These are phyloP conservation scores for Talaromyces islandicus DNA, from an alignment of 2,329 filamentous ascomycete genomes.

Conservation along the genomic window DNA sequence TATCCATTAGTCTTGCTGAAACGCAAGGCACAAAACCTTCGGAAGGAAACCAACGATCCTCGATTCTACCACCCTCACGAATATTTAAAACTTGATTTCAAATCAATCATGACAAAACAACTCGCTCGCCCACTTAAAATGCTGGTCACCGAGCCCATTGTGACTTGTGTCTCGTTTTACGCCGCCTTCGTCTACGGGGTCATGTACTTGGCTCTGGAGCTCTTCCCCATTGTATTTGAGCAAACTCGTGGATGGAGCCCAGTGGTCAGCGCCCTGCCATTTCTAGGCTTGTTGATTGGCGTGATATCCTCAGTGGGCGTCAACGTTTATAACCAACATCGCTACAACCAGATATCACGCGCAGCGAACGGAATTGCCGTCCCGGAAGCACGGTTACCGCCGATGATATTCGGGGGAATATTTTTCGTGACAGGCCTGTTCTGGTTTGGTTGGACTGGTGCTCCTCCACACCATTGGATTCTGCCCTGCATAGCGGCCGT, in stretches of 20 bases:
- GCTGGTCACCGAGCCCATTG: conserved; percentile 42
- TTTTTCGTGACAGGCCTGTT: conserved; percentile 7
- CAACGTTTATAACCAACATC: conserved; percentile 35
- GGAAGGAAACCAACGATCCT: conserved; percentile 43
- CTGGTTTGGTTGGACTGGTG: conserved; percentile 8
- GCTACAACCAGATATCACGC: conserved; percentile 28
- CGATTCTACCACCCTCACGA: conserved; percentile 40
- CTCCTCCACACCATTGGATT: conserved; percentile 5
- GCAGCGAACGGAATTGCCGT: conserved; percentile 19
- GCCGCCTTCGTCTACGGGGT: conserved; percentile 25
- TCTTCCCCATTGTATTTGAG: conserved; percentile 24
- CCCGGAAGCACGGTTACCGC: conserved; percentile 42
- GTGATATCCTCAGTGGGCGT: conserved; percentile 33
- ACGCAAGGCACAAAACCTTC: conserved; percentile 42
- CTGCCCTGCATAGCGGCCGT: conserved; percentile 8
- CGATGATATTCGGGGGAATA: conserved; percentile 32
- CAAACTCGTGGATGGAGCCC: conserved; percentile 34
- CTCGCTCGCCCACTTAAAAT: conserved; percentile 37
- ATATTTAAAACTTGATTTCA: conserved; percentile 28
- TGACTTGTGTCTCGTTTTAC: conserved; percentile 37
- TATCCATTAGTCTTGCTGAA: conserved; percentile 45
- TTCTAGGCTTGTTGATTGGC: conserved; percentile 36
- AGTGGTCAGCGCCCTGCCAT: conserved; percentile 37
- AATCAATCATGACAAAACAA: conserved; percentile 34
- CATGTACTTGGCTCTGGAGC: conserved; percentile 22